These are phyloP conservation scores for Pseudogymnoascus sp. DNA, from an alignment of 2,329 filamentous ascomycete genomes.

Conservation along the genomic window DNA sequence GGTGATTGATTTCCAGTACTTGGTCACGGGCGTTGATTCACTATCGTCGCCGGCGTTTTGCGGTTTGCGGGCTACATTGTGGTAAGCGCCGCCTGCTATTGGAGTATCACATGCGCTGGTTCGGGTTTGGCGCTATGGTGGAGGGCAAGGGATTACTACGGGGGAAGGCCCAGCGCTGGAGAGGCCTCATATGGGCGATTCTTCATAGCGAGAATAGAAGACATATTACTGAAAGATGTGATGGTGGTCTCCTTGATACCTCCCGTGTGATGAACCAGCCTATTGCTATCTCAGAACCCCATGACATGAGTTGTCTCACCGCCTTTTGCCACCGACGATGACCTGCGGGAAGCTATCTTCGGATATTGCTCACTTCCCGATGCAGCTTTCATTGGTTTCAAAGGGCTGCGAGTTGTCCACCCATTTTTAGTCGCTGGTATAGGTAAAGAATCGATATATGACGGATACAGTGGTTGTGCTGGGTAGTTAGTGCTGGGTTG, in stretches of 20 bases:
- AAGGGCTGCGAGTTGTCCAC: neutral
- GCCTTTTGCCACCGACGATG: conserved; percentile 7
- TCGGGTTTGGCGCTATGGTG: neutral
- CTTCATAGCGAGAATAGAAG: neutral
- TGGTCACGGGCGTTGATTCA: neutral
- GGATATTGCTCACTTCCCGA: neutral
- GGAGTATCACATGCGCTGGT: conserved; percentile 4
- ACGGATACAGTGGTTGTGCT: neutral
- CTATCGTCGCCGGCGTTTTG: neutral
- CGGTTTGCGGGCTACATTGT: neutral
- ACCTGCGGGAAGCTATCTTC: neutral
- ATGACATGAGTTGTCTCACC: conserved; percentile 1
- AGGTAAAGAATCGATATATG: neutral
- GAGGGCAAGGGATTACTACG: neutral
- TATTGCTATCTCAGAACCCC: neutral
- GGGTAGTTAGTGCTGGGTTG: neutral
- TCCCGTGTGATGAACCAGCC: neutral
- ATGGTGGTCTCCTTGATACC: neutral
- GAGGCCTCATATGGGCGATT: neutral
- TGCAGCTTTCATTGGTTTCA: neutral
- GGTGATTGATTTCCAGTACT: conserved; percentile 6
- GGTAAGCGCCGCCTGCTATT: neutral
- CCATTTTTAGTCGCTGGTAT: neutral
- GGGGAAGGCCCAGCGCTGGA: neutral
- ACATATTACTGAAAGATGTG: neutral